Evolutionary conservation across 805 yeast genomes (phyloP).

Genomic region (Candida vartiovaarae): DNA sequence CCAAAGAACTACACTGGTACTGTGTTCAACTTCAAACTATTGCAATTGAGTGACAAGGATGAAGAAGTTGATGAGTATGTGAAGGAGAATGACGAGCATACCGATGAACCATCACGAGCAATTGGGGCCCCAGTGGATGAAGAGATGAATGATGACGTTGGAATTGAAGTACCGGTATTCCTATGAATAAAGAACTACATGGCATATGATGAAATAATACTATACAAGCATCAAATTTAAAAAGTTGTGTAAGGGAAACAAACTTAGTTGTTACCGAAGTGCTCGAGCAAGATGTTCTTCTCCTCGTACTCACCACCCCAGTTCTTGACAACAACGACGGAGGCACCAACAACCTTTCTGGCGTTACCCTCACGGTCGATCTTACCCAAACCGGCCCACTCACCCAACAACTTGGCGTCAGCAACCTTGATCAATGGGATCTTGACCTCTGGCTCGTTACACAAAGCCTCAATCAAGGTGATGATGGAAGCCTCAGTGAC

Average conservation of each 20-base stretch:
- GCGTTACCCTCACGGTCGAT: slow-evolving; percentile 99
- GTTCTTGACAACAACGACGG: slow-evolving; percentile 98
- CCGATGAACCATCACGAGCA: background rate
- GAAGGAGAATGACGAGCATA: slow-evolving; percentile 1
- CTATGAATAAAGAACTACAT: slow-evolving; percentile 4
- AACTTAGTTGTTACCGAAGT: slow-evolving; percentile 86
- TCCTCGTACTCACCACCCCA: slow-evolving; percentile 99
- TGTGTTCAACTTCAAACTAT: slow-evolving; percentile 31
- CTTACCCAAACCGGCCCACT: slow-evolving; percentile 99
- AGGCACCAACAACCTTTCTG: slow-evolving; percentile 99
- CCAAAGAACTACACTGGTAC: slow-evolving; percentile 35
- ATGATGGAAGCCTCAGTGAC: slow-evolving; percentile 96
- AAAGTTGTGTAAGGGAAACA: slow-evolving; percentile 20
- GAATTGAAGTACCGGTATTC: slow-evolving; percentile 22
- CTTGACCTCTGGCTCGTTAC: slow-evolving; percentile 95
- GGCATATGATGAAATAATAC: background rate
- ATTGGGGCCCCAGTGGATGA: background rate
- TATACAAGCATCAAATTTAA: background rate
- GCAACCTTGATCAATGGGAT: slow-evolving; percentile 98
- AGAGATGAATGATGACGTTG: slow-evolving; percentile 5
- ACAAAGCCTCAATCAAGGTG: slow-evolving; percentile 97
- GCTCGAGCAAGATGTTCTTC: slow-evolving; percentile 92
- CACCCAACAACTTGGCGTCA: slow-evolving; percentile 99
- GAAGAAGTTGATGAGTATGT: slow-evolving; percentile 5
- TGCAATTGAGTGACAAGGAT: slow-evolving; percentile 21